A percentile compares a stretch with the other conserved stretches of the same genome.
These are phyloP conservation scores for Solanum sitiens DNA, from an alignment of 257 asterid species.

Conservation along the genomic window DNA sequence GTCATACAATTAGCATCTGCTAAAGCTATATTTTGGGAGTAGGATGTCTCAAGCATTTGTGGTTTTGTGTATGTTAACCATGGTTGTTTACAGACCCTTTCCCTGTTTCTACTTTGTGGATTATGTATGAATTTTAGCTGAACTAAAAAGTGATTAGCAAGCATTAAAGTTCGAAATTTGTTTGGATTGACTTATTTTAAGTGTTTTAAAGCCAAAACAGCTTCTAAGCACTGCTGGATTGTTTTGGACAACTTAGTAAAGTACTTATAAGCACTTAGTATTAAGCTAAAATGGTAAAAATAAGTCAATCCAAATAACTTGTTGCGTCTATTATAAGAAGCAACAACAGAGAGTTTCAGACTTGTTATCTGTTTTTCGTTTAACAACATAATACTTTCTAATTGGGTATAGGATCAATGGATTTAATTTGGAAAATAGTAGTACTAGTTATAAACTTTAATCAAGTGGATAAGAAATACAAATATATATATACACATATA, in stretches of 20 bases:
- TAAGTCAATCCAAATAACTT: neutral
- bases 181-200: neutral
- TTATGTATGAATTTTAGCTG: neutral
- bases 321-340: neutral
- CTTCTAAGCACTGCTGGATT: neutral
- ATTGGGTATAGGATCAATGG: neutral
- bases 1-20: neutral
- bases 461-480: neutral
- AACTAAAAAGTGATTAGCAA: neutral
- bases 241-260: no score
- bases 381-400: neutral
- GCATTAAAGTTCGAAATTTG: neutral
- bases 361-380: no score
- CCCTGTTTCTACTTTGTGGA: neutral
- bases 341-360: neutral
- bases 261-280: neutral
- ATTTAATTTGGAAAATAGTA: neutral
- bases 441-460: neutral
- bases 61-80: neutral
- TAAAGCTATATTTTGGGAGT: neutral
- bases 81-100: neutral
- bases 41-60: neutral
- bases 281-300: no score
- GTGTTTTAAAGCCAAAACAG: neutral
- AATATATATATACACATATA: no score